A percentile compares a stretch with the other conserved stretches of the same genome.
phyloP scores from a whole-genome alignment of 768 basidiomycete species.

The Lactifluus volemus region DNA sequence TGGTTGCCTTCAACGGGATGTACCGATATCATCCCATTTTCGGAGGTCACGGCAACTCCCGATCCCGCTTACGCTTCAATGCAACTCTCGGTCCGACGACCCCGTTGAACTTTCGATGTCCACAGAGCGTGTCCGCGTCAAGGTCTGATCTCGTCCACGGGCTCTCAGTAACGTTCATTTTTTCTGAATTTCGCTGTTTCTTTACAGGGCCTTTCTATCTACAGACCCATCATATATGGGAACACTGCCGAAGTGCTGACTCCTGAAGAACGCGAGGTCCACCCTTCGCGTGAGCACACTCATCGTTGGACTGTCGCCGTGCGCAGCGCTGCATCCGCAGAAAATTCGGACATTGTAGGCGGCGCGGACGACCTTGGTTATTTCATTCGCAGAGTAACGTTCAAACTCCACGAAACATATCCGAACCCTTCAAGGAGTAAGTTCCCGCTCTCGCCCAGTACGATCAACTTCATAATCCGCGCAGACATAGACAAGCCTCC shows the following conservation, averaged over 20 bases:
- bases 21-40: neutral
- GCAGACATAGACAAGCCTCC: slow-evolving; percentile 88
- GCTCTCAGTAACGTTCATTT: neutral
- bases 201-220: slow-evolving; percentile 72
- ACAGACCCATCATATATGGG: slow-evolving; percentile 90
- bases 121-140: slow-evolving; percentile 70
- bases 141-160: slow-evolving; percentile 39
- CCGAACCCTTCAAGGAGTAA: slow-evolving; percentile 81
- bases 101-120: slow-evolving; percentile 25
- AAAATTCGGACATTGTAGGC: slow-evolving; percentile 70
- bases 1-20: neutral
- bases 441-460: slow-evolving; percentile 22
- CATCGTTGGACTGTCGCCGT: slow-evolving; percentile 97
- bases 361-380: slow-evolving; percentile 86
- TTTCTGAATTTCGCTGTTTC: neutral
- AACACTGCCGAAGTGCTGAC: slow-evolving; percentile 81
- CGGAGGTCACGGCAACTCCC: neutral
- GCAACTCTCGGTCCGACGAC: neutral
- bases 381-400: slow-evolving; percentile 92
- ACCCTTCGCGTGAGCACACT: slow-evolving; percentile 66
- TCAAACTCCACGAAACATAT: slow-evolving; percentile 97
- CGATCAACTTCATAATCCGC: neutral
- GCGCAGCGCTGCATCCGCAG: slow-evolving; percentile 72
- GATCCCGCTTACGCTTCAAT: neutral
- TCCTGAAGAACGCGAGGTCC: slow-evolving; percentile 54